phyloP scores from a whole-genome alignment of 371 early-diverging fungal species.

The Circinella umbellata region DNA sequence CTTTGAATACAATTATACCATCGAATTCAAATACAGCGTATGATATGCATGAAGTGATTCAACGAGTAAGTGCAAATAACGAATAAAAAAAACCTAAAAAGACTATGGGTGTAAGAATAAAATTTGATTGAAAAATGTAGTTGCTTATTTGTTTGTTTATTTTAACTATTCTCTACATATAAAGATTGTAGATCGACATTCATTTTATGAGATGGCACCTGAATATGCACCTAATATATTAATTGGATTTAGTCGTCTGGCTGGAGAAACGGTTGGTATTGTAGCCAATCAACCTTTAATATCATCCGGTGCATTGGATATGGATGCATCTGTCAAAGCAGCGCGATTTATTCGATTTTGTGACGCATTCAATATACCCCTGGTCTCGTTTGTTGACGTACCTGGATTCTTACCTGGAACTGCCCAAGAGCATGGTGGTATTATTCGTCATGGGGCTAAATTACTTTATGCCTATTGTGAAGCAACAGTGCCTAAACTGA shows the following conservation, averaged over 20 bases:
- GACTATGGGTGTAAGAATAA: too few relatives aligned
- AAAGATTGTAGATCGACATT: slow-evolving; percentile 83
- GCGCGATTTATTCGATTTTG: slow-evolving; percentile 96
- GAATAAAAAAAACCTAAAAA: too few relatives aligned
- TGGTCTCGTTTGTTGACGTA: slow-evolving; percentile 96
- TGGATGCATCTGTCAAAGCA: slow-evolving; percentile 95
- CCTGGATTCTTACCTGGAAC: slow-evolving; percentile 98
- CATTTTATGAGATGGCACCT: slow-evolving; percentile 93
- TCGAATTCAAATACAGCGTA: slow-evolving; percentile 92
- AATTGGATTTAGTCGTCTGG: slow-evolving; percentile 88
- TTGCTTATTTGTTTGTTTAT: too few relatives aligned
- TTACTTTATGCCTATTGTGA: slow-evolving; percentile 96
- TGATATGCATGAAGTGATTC: slow-evolving; percentile 91
- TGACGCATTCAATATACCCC: slow-evolving; percentile 95
- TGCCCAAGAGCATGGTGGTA: slow-evolving; percentile 94
- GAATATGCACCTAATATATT: slow-evolving; percentile 94
- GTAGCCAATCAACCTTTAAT: slow-evolving; percentile 96
- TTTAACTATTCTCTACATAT: neutral
- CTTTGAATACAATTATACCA: slow-evolving; percentile 89
- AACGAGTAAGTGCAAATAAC: slow-evolving; percentile 52
- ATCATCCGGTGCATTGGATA: slow-evolving; percentile 95
- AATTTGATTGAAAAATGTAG: too few relatives aligned
- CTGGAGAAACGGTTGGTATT: slow-evolving; percentile 91
- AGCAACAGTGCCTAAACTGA: slow-evolving; percentile 97
- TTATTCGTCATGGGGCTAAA: slow-evolving; percentile 98